Evolutionary conservation across 2,329 filamentous ascomycete species (phyloP), one percentile per base, ranked within the genome.

Genomic region (Xylariaceae sp.): DNA sequence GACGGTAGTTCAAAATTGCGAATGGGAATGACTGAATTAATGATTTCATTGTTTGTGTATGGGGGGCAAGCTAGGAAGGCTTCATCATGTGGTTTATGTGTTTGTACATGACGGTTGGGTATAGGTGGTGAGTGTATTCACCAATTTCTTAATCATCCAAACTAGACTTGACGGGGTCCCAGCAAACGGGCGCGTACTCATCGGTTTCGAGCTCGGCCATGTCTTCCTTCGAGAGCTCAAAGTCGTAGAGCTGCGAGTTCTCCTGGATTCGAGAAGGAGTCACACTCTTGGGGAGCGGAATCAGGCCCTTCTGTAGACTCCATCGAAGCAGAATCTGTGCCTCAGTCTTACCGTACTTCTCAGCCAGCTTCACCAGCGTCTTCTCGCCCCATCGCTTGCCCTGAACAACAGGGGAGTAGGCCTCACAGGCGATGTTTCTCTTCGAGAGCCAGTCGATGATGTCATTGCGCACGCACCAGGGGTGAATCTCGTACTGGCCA

Each of bases 401-500:
- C 50, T 81, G 77, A 1, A 86, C 82, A 48, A 87, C 76, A 10
- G 85, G 84, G 48, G 77, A 80, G 70, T 86, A 88, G 0, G 84
- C 84, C 74, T 91, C 80, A 11, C 89, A 72, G 37, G 84, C 80
- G 17, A 89, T 77, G 61, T 80, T 79, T 15, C 84, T 79, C 72
- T 86, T 79, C 63, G 79, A 73, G 67, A 88, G 89, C 91, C 92
- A 97, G 51, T 83, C 77, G 7, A 87, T 85, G 62, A 97, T 90
- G 69, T 96, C 91, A 18, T 80, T 77, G n/a, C 92, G 81, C 7
- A 86, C 80, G 48, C 92, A 84, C 92, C 91, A 97, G 0, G 92
- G 92, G 74, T 97, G 92, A 9, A 97, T 77, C 75, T 97, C 92
- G 74, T 88, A 91, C 75, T 96, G 92, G 47, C 90, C 92, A 44